Evolutionary conservation across 495 filamentous ascomycete species (phyloP), one percentile per base, ranked within the genome.

Genomic region (Aspergillus sparsus): DNA sequence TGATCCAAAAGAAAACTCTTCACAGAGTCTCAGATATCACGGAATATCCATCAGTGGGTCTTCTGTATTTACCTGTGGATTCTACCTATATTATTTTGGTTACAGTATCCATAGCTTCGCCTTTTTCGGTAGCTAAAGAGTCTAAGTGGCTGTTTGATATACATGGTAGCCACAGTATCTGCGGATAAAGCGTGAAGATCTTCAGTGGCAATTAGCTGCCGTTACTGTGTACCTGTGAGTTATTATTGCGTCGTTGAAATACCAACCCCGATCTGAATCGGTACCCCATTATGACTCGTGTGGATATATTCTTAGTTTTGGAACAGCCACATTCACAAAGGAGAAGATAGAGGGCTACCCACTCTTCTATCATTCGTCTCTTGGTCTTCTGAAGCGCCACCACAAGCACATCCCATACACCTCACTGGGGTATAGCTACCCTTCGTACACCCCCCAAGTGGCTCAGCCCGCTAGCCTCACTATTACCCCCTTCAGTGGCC

Each of bases 231-330:
- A 27, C 57, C 35, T 53, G 57, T 45, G 57, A 51, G 45, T 34
- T 21, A 12, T 56, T 31, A 34, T 46, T 57, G 32, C 7, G 36
- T 47, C 46, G 46, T 51, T 58, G 55, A 50, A 51, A 15, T 13
- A 36, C n/a, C 50, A 45, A 32, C 7, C 39, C 47, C 35, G 13
- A 49, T 21, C 33, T 51, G 37, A 44, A 31, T 50, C 39, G 34
- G 46, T 21, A 36, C 35, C 35, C 31, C 57, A 37, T 8, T 52
- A 18, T 54, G 32, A n/a, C 21, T 35, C 21, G 44, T 55, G 55
- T 53, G 47, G 47, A 52, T 59, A 39, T 44, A 13, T 49, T 39
- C 56, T 58, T 36, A 58, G 21, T 42, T 39, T 52, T 47, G 57
- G 49, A 52, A 41, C 21, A 49, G 37, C 34, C 47, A 53, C 57